A percentile compares a stretch with the other conserved stretches of the same genome.
Evolutionary conservation across 2,329 filamentous ascomycete species (phyloP).

Genomic region (Colletotrichum kahawae): DNA sequence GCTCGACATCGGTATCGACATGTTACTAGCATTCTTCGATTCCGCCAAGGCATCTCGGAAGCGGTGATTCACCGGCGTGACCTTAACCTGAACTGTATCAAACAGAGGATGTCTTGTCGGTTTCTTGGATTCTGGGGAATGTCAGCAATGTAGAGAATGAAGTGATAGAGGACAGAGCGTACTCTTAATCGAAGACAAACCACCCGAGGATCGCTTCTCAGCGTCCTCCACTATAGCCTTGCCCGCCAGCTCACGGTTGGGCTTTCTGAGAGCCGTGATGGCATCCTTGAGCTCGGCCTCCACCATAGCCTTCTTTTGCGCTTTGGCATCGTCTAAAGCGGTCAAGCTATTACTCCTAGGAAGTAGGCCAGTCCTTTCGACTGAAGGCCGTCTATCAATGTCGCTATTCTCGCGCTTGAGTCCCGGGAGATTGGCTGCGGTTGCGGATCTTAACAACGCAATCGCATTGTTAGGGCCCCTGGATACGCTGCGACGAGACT

Average conservation of each 20-base stretch:
- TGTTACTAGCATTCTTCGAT: conserved; percentile 21
- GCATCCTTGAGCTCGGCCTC: conserved; percentile 76
- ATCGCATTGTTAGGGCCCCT: conserved; percentile 63
- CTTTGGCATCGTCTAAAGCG: conserved; percentile 59
- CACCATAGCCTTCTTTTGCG: conserved; percentile 68
- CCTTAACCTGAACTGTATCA: conserved; percentile 56
- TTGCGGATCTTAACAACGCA: conserved; percentile 72
- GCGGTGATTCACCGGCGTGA: conserved; percentile 60
- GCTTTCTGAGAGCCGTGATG: conserved; percentile 75
- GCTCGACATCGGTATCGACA: conserved; percentile 11
- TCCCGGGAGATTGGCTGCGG: conserved; percentile 62
- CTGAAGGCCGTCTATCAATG: conserved; percentile 29
- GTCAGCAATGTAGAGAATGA: background rate
- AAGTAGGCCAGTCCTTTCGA: conserved; percentile 46
- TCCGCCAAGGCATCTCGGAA: conserved; percentile 55
- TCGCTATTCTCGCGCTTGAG: conserved; percentile 76
- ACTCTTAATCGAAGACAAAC: conserved; percentile 55
- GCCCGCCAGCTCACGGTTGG: conserved; percentile 73
- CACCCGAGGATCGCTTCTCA: conserved; percentile 61
- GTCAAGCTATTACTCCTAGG: conserved; percentile 52
- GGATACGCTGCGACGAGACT: conserved; percentile 57
- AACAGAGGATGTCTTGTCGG: conserved; percentile 42
- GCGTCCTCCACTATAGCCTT: conserved; percentile 71
- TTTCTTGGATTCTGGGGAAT: conserved; percentile 55
- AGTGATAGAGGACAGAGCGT: conserved; percentile 29